A percentile compares a stretch with the other conserved stretches of the same genome.
These are phyloP conservation scores for Daphne laureola DNA, from an alignment of 441 rosid genomes.

Conservation along the genomic window DNA sequence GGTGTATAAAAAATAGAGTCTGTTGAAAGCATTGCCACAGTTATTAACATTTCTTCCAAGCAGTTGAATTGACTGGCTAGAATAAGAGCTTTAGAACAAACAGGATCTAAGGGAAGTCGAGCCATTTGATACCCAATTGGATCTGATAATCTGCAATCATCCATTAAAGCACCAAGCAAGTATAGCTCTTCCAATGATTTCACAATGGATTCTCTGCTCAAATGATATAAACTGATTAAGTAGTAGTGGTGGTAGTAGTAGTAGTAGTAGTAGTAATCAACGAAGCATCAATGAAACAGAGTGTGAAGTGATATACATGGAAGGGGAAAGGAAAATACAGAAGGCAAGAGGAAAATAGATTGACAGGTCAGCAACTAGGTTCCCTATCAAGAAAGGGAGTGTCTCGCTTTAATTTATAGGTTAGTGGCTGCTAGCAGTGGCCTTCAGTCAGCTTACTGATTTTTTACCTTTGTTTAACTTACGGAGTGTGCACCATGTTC, in stretches of 20 bases:
- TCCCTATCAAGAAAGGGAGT: too few species aligned
- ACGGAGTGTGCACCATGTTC: too few species aligned
- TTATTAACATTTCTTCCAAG: slow-evolving; percentile 87
- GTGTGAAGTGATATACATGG: slow-evolving; percentile 3
- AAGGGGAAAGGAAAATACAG: too few species aligned
- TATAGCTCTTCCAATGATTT: slow-evolving; percentile 80
- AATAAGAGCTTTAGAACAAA: slow-evolving; percentile 80
- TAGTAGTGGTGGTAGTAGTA: too few species aligned
- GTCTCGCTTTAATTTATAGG: too few species aligned
- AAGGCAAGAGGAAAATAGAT: too few species aligned
- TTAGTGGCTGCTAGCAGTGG: too few species aligned
- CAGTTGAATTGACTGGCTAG: slow-evolving; percentile 78
- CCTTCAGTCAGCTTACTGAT: too few species aligned
- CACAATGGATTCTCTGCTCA: slow-evolving; percentile 62
- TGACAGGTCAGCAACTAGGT: too few species aligned
- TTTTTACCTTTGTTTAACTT: too few species aligned
- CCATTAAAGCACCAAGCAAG: slow-evolving; percentile 83
- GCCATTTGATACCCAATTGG: slow-evolving; percentile 89
- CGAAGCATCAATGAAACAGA: slow-evolving; percentile 8
- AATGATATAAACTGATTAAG: not conserved
- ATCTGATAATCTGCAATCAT: slow-evolving; percentile 72
- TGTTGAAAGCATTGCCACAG: slow-evolving; percentile 86
- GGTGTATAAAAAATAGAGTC: slow-evolving; percentile 81
- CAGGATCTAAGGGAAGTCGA: slow-evolving; percentile 84
- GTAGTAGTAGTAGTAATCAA: too few species aligned